Percentiles rank a stretch among this genome's conserved stretches.
phyloP scores from a whole-genome alignment of 2,329 filamentous ascomycete species.

The Diaporthe sp. region DNA sequence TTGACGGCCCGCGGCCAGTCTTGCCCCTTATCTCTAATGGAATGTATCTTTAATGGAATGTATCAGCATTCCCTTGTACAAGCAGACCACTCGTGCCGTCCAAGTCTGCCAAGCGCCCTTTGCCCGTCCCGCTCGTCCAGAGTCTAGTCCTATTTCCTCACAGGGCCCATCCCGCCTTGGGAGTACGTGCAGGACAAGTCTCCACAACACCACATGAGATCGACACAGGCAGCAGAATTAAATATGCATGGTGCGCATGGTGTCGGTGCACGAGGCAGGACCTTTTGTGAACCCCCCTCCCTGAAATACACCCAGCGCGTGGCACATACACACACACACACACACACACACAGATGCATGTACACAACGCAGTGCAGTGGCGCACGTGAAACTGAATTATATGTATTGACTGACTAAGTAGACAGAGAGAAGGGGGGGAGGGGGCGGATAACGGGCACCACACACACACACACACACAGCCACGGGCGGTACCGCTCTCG shows the following conservation, averaged over 20 bases:
- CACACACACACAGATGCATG: neutral
- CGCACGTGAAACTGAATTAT: neutral
- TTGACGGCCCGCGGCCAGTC: neutral
- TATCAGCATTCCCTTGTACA: neutral
- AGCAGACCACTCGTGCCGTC: neutral
- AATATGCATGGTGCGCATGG: constrained; percentile 15
- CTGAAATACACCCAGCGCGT: neutral
- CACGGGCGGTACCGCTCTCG: neutral
- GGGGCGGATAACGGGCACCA: neutral
- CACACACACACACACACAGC: neutral
- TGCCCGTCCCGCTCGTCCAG: neutral
- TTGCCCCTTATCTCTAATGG: constrained; percentile 24
- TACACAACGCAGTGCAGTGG: neutral
- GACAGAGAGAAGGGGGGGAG: neutral
- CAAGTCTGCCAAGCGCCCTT: neutral
- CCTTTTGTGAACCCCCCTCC: neutral
- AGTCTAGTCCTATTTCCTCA: neutral
- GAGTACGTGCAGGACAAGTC: neutral
- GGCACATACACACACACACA: neutral
- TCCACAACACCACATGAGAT: constrained; percentile 13
- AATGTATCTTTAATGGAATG: constrained; percentile 22
- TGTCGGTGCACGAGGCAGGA: neutral
- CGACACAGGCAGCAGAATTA: constrained; percentile 34
- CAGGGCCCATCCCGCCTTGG: neutral
- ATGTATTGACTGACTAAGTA: neutral